Evolutionary conservation across 1,139 yeast species (phyloP), one percentile per base, ranked within the genome.

Genomic region (Diutina neorugosa): DNA sequence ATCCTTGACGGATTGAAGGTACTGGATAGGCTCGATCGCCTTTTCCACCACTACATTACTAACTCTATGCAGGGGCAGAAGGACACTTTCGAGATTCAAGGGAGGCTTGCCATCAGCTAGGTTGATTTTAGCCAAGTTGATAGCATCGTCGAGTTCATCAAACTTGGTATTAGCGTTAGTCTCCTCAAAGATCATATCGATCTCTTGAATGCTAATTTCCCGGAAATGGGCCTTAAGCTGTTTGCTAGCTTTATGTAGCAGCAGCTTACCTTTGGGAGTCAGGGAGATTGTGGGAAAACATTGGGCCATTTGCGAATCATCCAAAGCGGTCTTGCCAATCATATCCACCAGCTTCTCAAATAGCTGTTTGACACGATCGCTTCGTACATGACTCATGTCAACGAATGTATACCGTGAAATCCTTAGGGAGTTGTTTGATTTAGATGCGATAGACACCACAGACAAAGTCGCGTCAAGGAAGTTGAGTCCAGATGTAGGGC

Each of bases 331-430:
- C 52, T 67, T 68, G 44, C 82, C 77, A 0, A 90, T 80, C 63
- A 83, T 87, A 49, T 79, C 80, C 4, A 88, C 70, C 0, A 96
- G 90, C 60, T 83, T 79, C n/a, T 71, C 66, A 53, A 82, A 76
- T 11, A 84, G 84, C 53, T 78, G 73, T 53, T 71, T 65, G 31
- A 85, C 71, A 53, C 87, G 68, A 48, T 75, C 72, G 59, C 69
- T 81, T 49, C 91, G 67, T 9, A 84, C 70, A 56, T 64, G 53
- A 52, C 34, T 31, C 52, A 43, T 43, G 54, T 52, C 60, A 19
- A 57, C 57, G 14, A 11, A 11, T 31, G 4, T 8, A 14, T 2
- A 31, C 12, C 12, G 37, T 14, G n/a, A 14, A 14, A 46, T 57
- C 57, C 34, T 52, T 53, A 53, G 59, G 57, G 53, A 8, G 19